These are phyloP conservation scores for Diplocarpon rosae DNA, from an alignment of 2,329 filamentous ascomycete species.

Conservation along the genomic window DNA sequence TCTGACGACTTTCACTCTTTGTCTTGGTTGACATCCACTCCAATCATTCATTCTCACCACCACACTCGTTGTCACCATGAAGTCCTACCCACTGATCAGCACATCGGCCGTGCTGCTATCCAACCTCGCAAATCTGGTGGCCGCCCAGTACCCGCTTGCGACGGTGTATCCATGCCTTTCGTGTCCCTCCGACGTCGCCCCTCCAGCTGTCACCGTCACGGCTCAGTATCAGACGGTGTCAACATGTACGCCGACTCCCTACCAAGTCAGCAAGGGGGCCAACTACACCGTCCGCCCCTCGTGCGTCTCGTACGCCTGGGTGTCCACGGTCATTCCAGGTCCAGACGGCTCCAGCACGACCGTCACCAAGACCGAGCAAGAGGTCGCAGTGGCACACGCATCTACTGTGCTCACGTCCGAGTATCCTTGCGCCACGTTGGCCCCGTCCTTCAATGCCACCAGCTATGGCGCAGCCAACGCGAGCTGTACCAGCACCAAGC, in stretches of 20 bases:
- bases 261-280: background rate
- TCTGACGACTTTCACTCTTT: background rate
- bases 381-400: background rate
- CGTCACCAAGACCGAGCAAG: slow-evolving; percentile 10
- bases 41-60: background rate
- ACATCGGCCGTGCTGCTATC: background rate
- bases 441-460: slow-evolving; percentile 1
- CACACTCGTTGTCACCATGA: background rate
- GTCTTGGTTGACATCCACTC: background rate
- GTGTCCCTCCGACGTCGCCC: slow-evolving; percentile 2
- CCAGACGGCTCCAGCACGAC: background rate
- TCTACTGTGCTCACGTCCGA: slow-evolving; percentile 4
- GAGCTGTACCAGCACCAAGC: background rate
- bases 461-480: background rate
- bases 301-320: slow-evolving; percentile 5
- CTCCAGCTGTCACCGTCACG: slow-evolving; percentile 7
- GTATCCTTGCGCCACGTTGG: slow-evolving; percentile 2
- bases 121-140: background rate
- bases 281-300: background rate
- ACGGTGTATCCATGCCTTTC: slow-evolving; percentile 8
- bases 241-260: slow-evolving; percentile 4
- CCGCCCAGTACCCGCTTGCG: slow-evolving; percentile 2
- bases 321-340: slow-evolving; percentile 10
- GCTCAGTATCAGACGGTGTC: slow-evolving; percentile 12
- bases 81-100: background rate